Conservation (phyloP, 148 eudicot genomes). For the Dysphania ambrosioides region DNA sequence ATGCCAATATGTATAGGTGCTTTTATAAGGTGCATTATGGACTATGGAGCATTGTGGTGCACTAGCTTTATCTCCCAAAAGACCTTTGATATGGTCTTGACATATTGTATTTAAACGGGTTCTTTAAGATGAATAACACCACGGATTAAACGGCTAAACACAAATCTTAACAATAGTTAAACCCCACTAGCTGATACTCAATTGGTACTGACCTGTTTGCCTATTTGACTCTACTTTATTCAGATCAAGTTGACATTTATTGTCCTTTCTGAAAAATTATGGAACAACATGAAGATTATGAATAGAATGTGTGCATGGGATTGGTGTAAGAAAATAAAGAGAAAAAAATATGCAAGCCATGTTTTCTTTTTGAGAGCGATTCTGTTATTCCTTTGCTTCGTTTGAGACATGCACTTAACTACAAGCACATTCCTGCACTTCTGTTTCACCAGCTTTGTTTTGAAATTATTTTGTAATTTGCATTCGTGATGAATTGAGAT, state of each 20-base stretch:
- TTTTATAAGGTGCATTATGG: too few relatives aligned
- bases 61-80: too few relatives aligned
- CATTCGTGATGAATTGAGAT: neutral
- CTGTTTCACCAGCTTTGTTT: neutral
- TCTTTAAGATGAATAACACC: too few relatives aligned
- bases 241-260: too few relatives aligned
- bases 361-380: neutral
- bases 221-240: neutral
- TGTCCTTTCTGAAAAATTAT: neutral
- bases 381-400: neutral
- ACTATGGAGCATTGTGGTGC: too few relatives aligned
- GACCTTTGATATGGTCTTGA: too few relatives aligned
- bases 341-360: neutral
- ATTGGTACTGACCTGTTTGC: neutral
- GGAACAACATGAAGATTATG: neutral
- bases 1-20: too few relatives aligned
- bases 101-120: too few relatives aligned
- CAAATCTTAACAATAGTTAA: too few relatives aligned
- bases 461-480: neutral
- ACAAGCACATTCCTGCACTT: neutral
- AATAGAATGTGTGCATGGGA: neutral
- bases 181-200: conserved; percentile 1
- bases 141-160: too few relatives aligned
- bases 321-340: neutral
- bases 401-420: neutral